phyloP scores from a whole-genome alignment of 2,329 filamentous ascomycete genomes.

The Neofusicoccum laricinum region DNA sequence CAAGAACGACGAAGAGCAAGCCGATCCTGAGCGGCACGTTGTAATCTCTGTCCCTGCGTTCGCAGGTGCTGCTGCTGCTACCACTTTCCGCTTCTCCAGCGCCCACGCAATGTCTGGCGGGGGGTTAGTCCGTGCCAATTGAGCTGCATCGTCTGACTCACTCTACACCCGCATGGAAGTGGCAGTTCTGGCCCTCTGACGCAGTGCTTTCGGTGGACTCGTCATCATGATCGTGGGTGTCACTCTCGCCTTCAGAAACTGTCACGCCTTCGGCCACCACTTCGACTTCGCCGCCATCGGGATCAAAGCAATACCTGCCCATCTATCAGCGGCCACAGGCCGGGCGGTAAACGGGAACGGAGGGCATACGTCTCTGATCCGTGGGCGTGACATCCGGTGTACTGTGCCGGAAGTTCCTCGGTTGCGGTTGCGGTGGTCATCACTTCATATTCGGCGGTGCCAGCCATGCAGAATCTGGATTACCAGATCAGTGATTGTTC shows the following conservation, averaged over 20 bases:
- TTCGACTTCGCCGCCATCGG: conserved; percentile 60
- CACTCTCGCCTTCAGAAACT: conserved; percentile 18
- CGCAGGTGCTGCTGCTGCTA: conserved; percentile 40
- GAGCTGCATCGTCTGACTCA: conserved; percentile 40
- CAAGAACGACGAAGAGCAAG: conserved; percentile 68
- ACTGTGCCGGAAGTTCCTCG: conserved; percentile 56
- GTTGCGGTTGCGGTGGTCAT: conserved; percentile 53
- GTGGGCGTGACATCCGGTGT: conserved; percentile 65
- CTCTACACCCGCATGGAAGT: conserved; percentile 75
- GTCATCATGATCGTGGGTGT: conserved; percentile 21
- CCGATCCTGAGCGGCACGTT: conserved; percentile 67
- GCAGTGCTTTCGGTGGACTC: neutral
- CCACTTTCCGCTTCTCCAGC: conserved; percentile 33
- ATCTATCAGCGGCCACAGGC: conserved; percentile 7
- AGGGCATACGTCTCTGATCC: conserved; percentile 50
- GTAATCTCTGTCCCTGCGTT: conserved; percentile 55
- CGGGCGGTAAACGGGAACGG: too few species aligned
- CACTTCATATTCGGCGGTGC: conserved; percentile 44
- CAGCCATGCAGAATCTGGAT: conserved; percentile 44
- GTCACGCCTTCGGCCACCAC: conserved; percentile 43
- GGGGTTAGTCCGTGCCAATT: conserved; percentile 14
- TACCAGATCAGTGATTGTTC: neutral
- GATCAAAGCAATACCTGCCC: conserved; percentile 59
- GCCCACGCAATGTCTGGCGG: conserved; percentile 55
- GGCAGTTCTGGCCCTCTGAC: conserved; percentile 50